Percentiles rank a stretch among this genome's conserved stretches.
Evolutionary conservation across 352 stramenopile genomes (phyloP).

Genomic region (Aphanomyces astaci): DNA sequence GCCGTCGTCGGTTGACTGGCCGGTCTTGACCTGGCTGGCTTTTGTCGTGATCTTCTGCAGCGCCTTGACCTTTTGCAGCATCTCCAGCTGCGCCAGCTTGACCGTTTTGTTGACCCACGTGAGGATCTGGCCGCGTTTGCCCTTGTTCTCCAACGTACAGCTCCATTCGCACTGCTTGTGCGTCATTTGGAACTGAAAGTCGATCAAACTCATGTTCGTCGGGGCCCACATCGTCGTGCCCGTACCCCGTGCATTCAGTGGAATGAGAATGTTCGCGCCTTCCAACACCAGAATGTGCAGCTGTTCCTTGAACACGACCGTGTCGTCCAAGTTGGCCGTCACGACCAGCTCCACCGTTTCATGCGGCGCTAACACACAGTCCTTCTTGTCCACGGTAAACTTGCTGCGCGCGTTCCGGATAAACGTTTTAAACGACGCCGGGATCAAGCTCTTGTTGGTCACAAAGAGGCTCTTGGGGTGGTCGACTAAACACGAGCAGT

Average conservation of each 20-base stretch:
- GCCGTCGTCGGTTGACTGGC: constrained; percentile 33
- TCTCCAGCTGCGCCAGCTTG: constrained; percentile 33
- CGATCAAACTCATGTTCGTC: constrained; percentile 81
- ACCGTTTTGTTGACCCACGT: constrained; percentile 88
- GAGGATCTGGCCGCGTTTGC: constrained; percentile 84
- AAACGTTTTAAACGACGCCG: constrained; percentile 88
- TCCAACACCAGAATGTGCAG: constrained; percentile 89
- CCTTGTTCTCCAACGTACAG: constrained; percentile 94
- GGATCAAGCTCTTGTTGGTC: constrained; percentile 86
- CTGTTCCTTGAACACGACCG: constrained; percentile 87
- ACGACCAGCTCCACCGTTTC: constrained; percentile 69
- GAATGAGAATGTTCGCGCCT: constrained; percentile 85
- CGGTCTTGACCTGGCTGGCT: not conserved
- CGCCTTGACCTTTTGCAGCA: constrained; percentile 25
- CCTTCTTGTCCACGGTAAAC: constrained; percentile 86
- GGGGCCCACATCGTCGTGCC: constrained; percentile 91
- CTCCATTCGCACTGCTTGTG: constrained; percentile 81
- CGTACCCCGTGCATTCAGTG: constrained; percentile 84
- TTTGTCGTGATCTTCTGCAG: constrained; percentile 21
- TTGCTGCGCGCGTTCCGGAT: constrained; percentile 87
- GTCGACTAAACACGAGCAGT: constrained; percentile 84
- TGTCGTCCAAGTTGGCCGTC: constrained; percentile 91
- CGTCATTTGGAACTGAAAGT: constrained; percentile 91
- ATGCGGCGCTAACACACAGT: constrained; percentile 75
- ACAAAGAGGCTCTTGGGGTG: constrained; percentile 63